Conservation (phyloP, 768 basidiomycete genomes). For the Leccinum incarnatum region DNA sequence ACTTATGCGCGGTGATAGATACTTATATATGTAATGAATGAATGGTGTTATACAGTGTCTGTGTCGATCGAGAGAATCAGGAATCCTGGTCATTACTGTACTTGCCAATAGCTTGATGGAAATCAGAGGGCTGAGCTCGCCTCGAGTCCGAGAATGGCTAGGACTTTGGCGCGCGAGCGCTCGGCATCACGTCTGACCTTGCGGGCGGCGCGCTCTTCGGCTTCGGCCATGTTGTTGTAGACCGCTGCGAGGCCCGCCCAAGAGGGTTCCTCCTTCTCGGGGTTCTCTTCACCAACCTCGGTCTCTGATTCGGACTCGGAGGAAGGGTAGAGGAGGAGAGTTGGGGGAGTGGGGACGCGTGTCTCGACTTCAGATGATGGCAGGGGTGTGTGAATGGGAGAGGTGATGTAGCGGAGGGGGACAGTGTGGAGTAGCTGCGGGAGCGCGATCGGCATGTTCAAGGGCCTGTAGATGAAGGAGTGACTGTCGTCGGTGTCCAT, state of each 20-base stretch:
- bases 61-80: background rate
- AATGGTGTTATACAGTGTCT: background rate
- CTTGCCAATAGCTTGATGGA: background rate
- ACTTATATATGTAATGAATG: background rate
- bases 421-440: constrained; percentile 1
- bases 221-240: background rate
- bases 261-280: background rate
- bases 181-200: constrained; percentile 10
- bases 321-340: background rate
- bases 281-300: background rate
- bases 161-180: constrained; percentile 8
- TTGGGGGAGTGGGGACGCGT: background rate
- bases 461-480: background rate
- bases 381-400: background rate
- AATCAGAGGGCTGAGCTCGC: background rate
- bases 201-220: constrained; percentile 5
- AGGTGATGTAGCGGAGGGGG: background rate
- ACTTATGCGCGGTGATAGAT: background rate
- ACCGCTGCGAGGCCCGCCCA: constrained; percentile 1
- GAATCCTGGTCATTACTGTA: background rate
- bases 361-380: background rate
- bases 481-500: background rate
- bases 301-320: background rate
- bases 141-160: constrained; percentile 8
- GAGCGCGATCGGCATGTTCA: constrained; percentile 2